A percentile compares a stretch with the other conserved stretches of the same genome.
phyloP scores from a whole-genome alignment of 176 grass and related monocot species.

The Typha latifolia region DNA sequence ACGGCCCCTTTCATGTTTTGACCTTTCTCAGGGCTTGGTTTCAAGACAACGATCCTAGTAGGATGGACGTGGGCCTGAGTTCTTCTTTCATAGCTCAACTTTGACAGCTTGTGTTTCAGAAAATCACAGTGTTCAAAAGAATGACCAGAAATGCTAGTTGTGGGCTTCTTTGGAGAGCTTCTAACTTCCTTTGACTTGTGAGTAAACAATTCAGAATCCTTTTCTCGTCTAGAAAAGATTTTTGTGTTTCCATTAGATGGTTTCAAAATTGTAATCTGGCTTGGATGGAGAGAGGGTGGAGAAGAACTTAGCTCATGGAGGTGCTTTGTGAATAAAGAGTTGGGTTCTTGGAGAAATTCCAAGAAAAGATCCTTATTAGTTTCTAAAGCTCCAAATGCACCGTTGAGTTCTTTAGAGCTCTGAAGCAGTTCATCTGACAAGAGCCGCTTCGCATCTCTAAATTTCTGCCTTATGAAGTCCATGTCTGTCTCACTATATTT shows the following conservation, averaged over 20 bases:
- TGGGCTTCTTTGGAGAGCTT: slow-evolving; percentile 35
- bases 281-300: slow-evolving; percentile 32
- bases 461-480: slow-evolving; percentile 69
- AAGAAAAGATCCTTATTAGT: slow-evolving; percentile 77
- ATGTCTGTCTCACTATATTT: slow-evolving; percentile 30
- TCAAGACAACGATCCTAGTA: slow-evolving; percentile 82
- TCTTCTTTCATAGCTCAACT: slow-evolving; percentile 36
- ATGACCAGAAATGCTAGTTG: neutral
- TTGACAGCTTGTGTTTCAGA: slow-evolving; percentile 53
- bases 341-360: slow-evolving; percentile 62
- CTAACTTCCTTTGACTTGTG: slow-evolving; percentile 24
- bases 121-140: slow-evolving; percentile 21
- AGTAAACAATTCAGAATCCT: slow-evolving; percentile 22
- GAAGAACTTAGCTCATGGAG: slow-evolving; percentile 44
- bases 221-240: slow-evolving; percentile 19
- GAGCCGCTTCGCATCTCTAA: slow-evolving; percentile 67
- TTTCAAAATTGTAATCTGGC: slow-evolving; percentile 83
- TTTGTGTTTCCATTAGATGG: slow-evolving; percentile 35
- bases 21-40: slow-evolving; percentile 60
- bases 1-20: slow-evolving; percentile 36
- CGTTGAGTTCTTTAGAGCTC: slow-evolving; percentile 65
- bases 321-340: slow-evolving; percentile 48
- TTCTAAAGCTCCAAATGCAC: slow-evolving; percentile 63
- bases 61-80: slow-evolving; percentile 31
- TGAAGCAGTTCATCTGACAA: slow-evolving; percentile 54